phyloP scores from a whole-genome alignment of 352 stramenopile genomes.

The Phytopythium litorale region DNA sequence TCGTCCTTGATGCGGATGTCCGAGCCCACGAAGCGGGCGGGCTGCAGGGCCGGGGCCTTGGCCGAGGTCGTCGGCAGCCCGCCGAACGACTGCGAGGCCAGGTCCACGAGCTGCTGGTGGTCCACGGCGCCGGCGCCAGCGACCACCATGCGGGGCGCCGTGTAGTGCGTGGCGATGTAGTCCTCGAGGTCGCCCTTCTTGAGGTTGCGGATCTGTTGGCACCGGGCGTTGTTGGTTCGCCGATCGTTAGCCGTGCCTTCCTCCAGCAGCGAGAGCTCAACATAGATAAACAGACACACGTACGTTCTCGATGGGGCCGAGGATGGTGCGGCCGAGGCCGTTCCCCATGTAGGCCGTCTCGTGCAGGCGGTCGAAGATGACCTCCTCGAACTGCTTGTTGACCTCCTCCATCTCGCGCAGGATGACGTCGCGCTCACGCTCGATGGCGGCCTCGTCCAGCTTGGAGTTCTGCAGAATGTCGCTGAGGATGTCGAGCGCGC shows the following conservation, averaged over 20 bases:
- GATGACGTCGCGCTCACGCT: constrained; percentile 98
- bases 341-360: constrained; percentile 98
- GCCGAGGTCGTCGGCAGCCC: constrained; percentile 81
- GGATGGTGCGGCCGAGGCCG: constrained; percentile 97
- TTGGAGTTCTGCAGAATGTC: constrained; percentile 99
- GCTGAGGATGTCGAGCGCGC: constrained; percentile 97
- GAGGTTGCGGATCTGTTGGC: constrained; percentile 83
- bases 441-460: constrained; percentile 94
- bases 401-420: constrained; percentile 99
- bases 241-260: too few species aligned
- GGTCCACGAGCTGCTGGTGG: constrained; percentile 96
- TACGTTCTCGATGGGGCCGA: constrained; percentile 99
- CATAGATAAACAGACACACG: constrained; percentile 12
- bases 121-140: constrained; percentile 97
- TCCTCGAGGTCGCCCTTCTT: constrained; percentile 93
- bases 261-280: neutral
- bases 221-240: constrained; percentile 2
- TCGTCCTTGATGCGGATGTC: constrained; percentile 93
- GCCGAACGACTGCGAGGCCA: constrained; percentile 97
- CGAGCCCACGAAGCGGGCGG: constrained; percentile 84
- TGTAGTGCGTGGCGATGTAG: constrained; percentile 99
- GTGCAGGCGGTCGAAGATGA: constrained; percentile 99
- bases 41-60: constrained; percentile 65
- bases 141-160: constrained; percentile 98
- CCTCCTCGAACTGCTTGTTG: constrained; percentile 98